Evolutionary conservation across 2,329 filamentous ascomycete genomes (phyloP).

Genomic region (Blumeria graminis): DNA sequence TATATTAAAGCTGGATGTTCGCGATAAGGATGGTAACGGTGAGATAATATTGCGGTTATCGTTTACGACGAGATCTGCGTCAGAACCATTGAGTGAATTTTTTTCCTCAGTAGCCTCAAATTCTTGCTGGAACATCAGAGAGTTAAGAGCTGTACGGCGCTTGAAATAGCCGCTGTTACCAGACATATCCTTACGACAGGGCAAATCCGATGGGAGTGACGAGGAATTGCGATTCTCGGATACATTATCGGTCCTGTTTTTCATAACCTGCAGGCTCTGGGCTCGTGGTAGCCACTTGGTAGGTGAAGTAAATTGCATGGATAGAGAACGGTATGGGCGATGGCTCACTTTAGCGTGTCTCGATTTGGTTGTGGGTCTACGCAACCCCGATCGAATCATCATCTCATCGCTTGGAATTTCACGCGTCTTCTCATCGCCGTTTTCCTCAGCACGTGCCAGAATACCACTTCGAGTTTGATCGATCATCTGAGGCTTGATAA

Average conservation of each 20-base stretch:
- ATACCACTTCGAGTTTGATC: slow-evolving; percentile 5
- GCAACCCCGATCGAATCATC: slow-evolving; percentile 7
- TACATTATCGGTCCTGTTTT: slow-evolving; percentile 22
- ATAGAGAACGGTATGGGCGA: slow-evolving; percentile 27
- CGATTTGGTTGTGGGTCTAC: neutral
- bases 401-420: slow-evolving; percentile 8
- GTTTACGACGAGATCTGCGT: too few species aligned
- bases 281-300: slow-evolving; percentile 30
- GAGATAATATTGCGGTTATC: slow-evolving; percentile 23
- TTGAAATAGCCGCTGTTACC: slow-evolving; percentile 6
- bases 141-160: neutral
- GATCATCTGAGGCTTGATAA: slow-evolving; percentile 14
- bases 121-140: neutral
- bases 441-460: slow-evolving; percentile 9
- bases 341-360: slow-evolving; percentile 16
- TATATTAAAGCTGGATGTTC: slow-evolving; percentile 28
- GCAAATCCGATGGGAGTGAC: slow-evolving; percentile 20
- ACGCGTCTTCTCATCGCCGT: slow-evolving; percentile 7
- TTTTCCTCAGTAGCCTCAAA: neutral
- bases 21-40: slow-evolving; percentile 29
- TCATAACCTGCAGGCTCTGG: slow-evolving; percentile 30
- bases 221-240: slow-evolving; percentile 27
- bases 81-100: too few species aligned
- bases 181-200: slow-evolving; percentile 6
- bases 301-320: slow-evolving; percentile 33